A percentile compares a stretch with the other conserved stretches of the same genome.
Conservation (phyloP, 2,329 filamentous ascomycete species). For the Sporothrix humicola region DNA sequence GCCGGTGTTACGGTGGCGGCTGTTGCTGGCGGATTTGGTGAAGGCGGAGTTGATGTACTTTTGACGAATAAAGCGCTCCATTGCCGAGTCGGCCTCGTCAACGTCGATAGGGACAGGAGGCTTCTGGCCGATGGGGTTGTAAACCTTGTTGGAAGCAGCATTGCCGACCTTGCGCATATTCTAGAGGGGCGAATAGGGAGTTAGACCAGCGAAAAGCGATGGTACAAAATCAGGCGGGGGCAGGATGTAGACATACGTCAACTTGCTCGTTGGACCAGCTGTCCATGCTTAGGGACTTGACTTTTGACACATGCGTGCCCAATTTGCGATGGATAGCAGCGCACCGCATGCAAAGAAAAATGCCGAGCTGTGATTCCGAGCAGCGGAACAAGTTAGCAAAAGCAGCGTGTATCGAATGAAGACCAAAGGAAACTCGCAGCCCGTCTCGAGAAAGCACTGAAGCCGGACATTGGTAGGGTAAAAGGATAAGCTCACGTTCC, state of each 20-base stretch:
- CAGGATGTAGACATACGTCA: slow-evolving; percentile 64
- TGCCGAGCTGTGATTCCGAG: slow-evolving; percentile 68
- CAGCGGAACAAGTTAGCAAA: slow-evolving; percentile 15
- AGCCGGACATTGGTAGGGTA: not conserved
- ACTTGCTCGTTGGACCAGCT: slow-evolving; percentile 96
- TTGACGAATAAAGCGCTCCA: slow-evolving; percentile 93
- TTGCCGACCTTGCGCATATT: slow-evolving; percentile 96
- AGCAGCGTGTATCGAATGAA: too few relatives aligned
- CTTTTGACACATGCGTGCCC: slow-evolving; percentile 96
- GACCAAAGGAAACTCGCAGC: not conserved
- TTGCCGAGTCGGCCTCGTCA: slow-evolving; percentile 90
- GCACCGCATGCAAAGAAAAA: slow-evolving; percentile 98
- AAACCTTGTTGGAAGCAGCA: slow-evolving; percentile 79
- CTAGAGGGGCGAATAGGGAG: slow-evolving; percentile 51
- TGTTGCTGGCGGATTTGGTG: slow-evolving; percentile 25
- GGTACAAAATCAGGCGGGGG: not conserved
- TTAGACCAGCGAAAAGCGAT: not conserved
- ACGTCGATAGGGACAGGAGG: slow-evolving; percentile 86
- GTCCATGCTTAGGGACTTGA: slow-evolving; percentile 99
- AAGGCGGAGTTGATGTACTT: slow-evolving; percentile 77
- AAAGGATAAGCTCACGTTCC: slow-evolving; percentile 68
- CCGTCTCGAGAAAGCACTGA: not conserved
- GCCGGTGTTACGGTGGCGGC: slow-evolving; percentile 49
- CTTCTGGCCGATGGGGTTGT: slow-evolving; percentile 83
- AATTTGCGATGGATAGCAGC: slow-evolving; percentile 93